phyloP scores from a whole-genome alignment of 164 flowering plant species.

The Liquidambar formosana region DNA sequence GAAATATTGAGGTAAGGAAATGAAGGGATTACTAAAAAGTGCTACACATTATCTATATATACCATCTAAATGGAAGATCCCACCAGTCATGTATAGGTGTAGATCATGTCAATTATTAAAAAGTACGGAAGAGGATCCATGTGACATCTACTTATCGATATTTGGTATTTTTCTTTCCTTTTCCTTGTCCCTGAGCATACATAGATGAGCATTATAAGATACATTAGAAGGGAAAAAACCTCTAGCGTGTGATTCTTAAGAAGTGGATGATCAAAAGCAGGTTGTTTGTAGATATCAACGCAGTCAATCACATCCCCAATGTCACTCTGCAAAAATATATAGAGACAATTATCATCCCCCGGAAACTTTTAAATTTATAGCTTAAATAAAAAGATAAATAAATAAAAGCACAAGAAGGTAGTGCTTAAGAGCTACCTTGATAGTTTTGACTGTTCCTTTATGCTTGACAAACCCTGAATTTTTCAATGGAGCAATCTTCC shows the following conservation, averaged over 20 bases:
- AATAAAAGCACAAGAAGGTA: not conserved
- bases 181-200: too few species aligned
- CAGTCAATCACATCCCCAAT: constrained; percentile 28
- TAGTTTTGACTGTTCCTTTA: not conserved
- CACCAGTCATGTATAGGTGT: too few species aligned
- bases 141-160: too few species aligned
- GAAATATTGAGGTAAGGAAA: too few species aligned
- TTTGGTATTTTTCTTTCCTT: too few species aligned
- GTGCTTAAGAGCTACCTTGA: not conserved
- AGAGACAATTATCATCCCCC: not conserved
- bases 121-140: too few species aligned
- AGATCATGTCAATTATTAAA: too few species aligned
- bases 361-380: too few species aligned
- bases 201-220: too few species aligned
- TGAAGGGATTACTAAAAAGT: too few species aligned
- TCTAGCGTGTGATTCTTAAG: constrained; percentile 21
- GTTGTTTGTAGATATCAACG: constrained; percentile 28
- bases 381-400: not conserved
- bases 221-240: constrained; percentile 6
- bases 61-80: too few species aligned
- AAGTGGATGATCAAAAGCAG: constrained; percentile 26
- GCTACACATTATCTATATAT: too few species aligned
- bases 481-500: not conserved
- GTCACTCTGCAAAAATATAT: constrained; percentile 9
- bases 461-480: not conserved